Conservation (phyloP, 805 yeast genomes). For the Cyberlindnera sargentensis region DNA sequence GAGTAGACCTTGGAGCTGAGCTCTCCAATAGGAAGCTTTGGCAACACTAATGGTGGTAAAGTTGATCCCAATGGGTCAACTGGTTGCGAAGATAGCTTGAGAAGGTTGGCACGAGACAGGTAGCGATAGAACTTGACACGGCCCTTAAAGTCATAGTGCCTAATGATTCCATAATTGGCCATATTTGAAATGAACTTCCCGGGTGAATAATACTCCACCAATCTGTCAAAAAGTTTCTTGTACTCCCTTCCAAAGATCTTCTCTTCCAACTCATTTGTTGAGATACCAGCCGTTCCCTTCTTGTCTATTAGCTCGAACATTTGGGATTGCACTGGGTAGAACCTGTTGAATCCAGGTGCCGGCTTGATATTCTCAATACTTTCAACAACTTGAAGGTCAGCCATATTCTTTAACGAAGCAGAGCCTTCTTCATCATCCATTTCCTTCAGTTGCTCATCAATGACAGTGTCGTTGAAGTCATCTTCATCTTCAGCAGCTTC, state of each 20-base stretch:
- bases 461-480: slow-evolving; percentile 27
- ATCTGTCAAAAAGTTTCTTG: slow-evolving; percentile 42
- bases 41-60: slow-evolving; percentile 15
- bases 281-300: slow-evolving; percentile 43
- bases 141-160: slow-evolving; percentile 68
- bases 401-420: slow-evolving; percentile 11
- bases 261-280: slow-evolving; percentile 48
- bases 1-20: slow-evolving; percentile 21
- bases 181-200: slow-evolving; percentile 27
- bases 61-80: slow-evolving; percentile 23
- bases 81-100: slow-evolving; percentile 24
- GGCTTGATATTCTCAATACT: slow-evolving; percentile 6
- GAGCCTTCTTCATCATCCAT: slow-evolving; percentile 18
- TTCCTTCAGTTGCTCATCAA: slow-evolving; percentile 21
- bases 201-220: slow-evolving; percentile 39
- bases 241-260: slow-evolving; percentile 49
- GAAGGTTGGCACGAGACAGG: slow-evolving; percentile 38
- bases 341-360: slow-evolving; percentile 34
- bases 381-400: slow-evolving; percentile 14
- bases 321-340: slow-evolving; percentile 63
- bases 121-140: slow-evolving; percentile 67
- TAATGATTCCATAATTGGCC: slow-evolving; percentile 37
- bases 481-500: slow-evolving; percentile 25
- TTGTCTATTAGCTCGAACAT: slow-evolving; percentile 41
- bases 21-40: slow-evolving; percentile 10